These are phyloP conservation scores for Anthracocystis panici-leucophaei DNA, from an alignment of 1,284 basidiomycete genomes.

Conservation along the genomic window DNA sequence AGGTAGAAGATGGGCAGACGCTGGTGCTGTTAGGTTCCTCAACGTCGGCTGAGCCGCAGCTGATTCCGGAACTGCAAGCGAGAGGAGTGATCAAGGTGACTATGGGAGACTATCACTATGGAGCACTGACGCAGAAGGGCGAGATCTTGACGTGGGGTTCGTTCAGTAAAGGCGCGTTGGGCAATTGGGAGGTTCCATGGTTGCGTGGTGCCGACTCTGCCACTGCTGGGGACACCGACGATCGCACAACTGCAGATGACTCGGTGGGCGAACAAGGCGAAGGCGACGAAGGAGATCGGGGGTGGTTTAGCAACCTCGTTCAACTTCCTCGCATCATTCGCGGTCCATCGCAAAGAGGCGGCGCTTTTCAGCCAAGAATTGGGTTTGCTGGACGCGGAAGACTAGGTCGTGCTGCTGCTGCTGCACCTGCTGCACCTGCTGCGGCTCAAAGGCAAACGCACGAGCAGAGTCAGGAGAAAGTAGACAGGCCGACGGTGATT, in stretches of 20 bases:
- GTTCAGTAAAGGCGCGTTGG: constrained; percentile 82
- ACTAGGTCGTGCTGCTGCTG: not conserved
- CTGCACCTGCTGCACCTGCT: not conserved
- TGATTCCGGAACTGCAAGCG: constrained; percentile 80
- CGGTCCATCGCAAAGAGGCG: not conserved
- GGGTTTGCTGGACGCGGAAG: constrained; percentile 19
- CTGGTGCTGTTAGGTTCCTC: constrained; percentile 59
- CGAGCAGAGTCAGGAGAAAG: not conserved
- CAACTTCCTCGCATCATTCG: constrained; percentile 11
- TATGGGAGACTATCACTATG: constrained; percentile 89
- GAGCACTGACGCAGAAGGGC: constrained; percentile 82
- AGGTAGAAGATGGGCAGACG: constrained; percentile 14
- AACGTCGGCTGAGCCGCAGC: constrained; percentile 72
- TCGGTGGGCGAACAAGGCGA: constrained; percentile 1
- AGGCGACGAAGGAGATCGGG: constrained; percentile 12
- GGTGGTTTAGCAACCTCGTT: constrained; percentile 18
- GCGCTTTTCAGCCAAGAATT: constrained; percentile 11
- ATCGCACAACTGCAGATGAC: not conserved
- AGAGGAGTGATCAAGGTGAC: constrained; percentile 82
- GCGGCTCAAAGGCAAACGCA: not conserved
- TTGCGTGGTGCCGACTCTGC: not conserved
- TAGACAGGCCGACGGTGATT: constrained; percentile 2
- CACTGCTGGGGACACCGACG: not conserved
- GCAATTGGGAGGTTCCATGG: constrained; percentile 74
- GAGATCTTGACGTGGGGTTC: constrained; percentile 85